phyloP scores from a whole-genome alignment of 2,329 filamentous ascomycete species.

The Immersiporthe knoxdaviesiana region DNA sequence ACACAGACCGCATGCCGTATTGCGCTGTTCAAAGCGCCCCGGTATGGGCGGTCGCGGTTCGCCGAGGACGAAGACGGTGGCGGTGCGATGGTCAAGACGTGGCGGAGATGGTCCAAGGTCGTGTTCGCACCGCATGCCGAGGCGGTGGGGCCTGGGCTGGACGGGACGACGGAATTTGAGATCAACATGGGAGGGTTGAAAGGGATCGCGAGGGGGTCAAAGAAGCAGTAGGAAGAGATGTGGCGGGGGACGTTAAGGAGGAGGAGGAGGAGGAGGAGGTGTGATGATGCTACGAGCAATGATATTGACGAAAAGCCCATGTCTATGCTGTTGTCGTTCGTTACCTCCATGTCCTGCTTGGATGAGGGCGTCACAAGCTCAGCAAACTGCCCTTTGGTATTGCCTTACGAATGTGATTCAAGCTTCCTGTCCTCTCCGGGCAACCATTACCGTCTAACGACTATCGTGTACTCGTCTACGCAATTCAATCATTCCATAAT shows the following conservation, averaged over 20 bases:
- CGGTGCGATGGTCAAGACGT: conserved; percentile 56
- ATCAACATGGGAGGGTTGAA: conserved; percentile 69
- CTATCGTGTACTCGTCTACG: background rate
- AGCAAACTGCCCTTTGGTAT: background rate
- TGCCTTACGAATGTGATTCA: background rate
- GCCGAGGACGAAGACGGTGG: conserved; percentile 45
- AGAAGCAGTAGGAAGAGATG: background rate
- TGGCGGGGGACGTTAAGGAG: too few species aligned
- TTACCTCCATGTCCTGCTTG: background rate
- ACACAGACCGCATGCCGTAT: conserved; percentile 85
- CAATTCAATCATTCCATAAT: background rate
- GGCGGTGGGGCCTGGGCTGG: conserved; percentile 52
- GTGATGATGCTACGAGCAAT: conserved; percentile 12
- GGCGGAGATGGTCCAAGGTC: conserved; percentile 81
- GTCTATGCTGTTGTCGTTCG: background rate
- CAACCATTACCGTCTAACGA: background rate
- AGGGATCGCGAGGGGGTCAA: conserved; percentile 33
- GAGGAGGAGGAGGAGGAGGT: background rate
- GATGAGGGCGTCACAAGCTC: background rate
- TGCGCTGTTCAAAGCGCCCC: conserved; percentile 74
- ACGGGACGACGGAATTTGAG: conserved; percentile 70
- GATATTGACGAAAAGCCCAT: background rate
- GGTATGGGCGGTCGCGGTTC: conserved; percentile 45
- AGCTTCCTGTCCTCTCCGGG: background rate
- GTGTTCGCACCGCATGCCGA: conserved; percentile 82